phyloP scores from a whole-genome alignment of 805 yeast species.

The Wickerhamomyces silvicola region DNA sequence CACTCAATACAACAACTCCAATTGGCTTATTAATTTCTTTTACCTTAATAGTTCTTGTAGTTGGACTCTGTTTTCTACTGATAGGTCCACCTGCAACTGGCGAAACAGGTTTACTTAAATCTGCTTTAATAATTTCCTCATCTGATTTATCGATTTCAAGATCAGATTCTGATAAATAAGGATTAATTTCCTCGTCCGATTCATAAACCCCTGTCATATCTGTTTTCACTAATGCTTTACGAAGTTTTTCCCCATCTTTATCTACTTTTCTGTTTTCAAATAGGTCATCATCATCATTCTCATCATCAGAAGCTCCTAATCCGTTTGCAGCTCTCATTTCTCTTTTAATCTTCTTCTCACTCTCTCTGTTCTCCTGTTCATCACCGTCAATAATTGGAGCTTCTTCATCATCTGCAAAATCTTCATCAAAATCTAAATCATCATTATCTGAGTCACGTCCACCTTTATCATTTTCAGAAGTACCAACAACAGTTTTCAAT shows the following conservation, averaged over 20 bases:
- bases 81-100: slow-evolving; percentile 14
- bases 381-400: slow-evolving; percentile 96
- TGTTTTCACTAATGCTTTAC: slow-evolving; percentile 75
- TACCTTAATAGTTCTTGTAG: slow-evolving; percentile 30
- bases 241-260: slow-evolving; percentile 82
- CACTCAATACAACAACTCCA: slow-evolving; percentile 58
- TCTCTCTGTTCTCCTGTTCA: slow-evolving; percentile 89
- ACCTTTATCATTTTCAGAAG: slow-evolving; percentile 30
- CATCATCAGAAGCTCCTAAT: slow-evolving; percentile 55
- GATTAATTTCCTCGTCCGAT: slow-evolving; percentile 81
- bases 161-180: slow-evolving; percentile 71
- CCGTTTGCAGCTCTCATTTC: slow-evolving; percentile 83
- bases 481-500: slow-evolving; percentile 43
- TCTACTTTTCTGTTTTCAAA: slow-evolving; percentile 76
- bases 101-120: slow-evolving; percentile 22
- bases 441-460: slow-evolving; percentile 75
- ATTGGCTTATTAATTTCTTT: slow-evolving; percentile 39
- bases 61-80: slow-evolving; percentile 13
- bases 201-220: slow-evolving; percentile 73
- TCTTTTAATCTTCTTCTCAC: slow-evolving; percentile 74
- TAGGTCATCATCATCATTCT: slow-evolving; percentile 62
- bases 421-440: slow-evolving; percentile 92
- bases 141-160: slow-evolving; percentile 41
- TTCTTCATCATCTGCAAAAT: slow-evolving; percentile 97
- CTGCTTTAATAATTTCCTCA: slow-evolving; percentile 35